Percentiles rank a stretch among this genome's conserved stretches.
phyloP scores from a whole-genome alignment of 306 rosid genomes.

The Quercus cerris region DNA sequence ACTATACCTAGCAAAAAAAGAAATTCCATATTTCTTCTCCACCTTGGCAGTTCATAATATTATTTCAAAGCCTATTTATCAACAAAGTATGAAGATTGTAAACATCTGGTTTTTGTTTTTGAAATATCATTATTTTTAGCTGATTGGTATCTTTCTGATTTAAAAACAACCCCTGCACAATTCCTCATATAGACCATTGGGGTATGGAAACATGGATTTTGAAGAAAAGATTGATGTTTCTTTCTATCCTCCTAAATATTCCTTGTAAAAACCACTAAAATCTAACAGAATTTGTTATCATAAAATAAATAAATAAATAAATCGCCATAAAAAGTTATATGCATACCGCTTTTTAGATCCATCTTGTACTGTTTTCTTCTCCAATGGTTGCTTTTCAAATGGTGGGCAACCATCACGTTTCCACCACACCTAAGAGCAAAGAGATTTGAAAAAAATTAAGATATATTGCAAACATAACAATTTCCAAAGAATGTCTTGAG shows the following conservation, averaged over 20 bases:
- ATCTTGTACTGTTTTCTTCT: conserved; percentile 67
- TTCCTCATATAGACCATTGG: not conserved
- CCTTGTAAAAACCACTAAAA: not conserved
- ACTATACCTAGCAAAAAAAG: no score
- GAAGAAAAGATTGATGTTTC: not conserved
- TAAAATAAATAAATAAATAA: not conserved
- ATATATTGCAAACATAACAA: conserved; percentile 1
- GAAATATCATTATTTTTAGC: not conserved
- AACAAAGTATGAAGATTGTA: not conserved
- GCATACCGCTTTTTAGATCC: conserved; percentile 81
- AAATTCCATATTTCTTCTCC: no score
- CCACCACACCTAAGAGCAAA: conserved; percentile 84
- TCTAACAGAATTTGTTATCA: not conserved
- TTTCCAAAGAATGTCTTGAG: not conserved
- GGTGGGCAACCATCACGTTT: conserved; percentile 96
- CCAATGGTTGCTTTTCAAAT: conserved; percentile 77
- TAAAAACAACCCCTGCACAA: not conserved
- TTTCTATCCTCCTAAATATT: not conserved
- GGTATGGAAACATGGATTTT: not conserved
- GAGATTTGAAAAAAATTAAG: conserved; percentile 1
- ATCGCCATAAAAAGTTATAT: not conserved
- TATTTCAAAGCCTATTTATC: not conserved
- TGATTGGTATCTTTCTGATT: not conserved
- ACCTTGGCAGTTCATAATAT: no score
- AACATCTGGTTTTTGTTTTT: not conserved